Evolutionary conservation across 192 early-diverging fungal genomes (phyloP).

Genomic region (Backusella westeae): DNA sequence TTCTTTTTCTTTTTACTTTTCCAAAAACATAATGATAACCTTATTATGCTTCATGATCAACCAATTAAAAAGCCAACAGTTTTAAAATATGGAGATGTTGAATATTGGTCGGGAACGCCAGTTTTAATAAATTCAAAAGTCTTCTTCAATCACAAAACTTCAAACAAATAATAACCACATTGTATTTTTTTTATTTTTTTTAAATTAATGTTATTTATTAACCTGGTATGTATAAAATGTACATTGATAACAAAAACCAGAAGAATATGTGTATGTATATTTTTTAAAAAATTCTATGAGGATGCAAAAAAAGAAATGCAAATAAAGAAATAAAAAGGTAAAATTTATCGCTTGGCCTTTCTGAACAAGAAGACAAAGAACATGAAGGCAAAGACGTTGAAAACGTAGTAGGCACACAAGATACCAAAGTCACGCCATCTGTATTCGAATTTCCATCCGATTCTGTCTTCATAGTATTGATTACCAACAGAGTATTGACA

Average conservation of each 20-base stretch:
- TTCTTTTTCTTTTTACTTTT: too few relatives aligned
- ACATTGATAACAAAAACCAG: not conserved
- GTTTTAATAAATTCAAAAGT: not conserved
- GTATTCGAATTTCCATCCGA: constrained; percentile 54
- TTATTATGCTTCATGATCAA: not conserved
- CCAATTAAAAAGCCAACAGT: not conserved
- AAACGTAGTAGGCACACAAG: constrained; percentile 51
- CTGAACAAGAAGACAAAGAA: constrained; percentile 44
- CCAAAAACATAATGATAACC: too few relatives aligned
- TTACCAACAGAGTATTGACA: constrained; percentile 45
- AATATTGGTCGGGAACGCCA: too few relatives aligned
- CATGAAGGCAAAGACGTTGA: constrained; percentile 43
- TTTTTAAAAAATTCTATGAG: not conserved
- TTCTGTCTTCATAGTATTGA: constrained; percentile 25
- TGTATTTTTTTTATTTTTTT: not conserved
- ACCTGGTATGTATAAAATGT: constrained; percentile 3
- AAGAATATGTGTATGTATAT: not conserved
- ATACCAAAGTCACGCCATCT: constrained; percentile 67
- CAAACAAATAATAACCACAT: not conserved
- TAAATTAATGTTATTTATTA: not conserved
- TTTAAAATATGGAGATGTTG: too few relatives aligned
- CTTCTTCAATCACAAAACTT: not conserved
- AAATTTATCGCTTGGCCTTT: constrained; percentile 38
- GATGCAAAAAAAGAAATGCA: not conserved
- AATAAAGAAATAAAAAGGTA: not conserved